A percentile compares a stretch with the other conserved stretches of the same genome.
These are phyloP conservation scores for Noccaea bulbosa DNA, from an alignment of 345 rosid species.

Conservation along the genomic window DNA sequence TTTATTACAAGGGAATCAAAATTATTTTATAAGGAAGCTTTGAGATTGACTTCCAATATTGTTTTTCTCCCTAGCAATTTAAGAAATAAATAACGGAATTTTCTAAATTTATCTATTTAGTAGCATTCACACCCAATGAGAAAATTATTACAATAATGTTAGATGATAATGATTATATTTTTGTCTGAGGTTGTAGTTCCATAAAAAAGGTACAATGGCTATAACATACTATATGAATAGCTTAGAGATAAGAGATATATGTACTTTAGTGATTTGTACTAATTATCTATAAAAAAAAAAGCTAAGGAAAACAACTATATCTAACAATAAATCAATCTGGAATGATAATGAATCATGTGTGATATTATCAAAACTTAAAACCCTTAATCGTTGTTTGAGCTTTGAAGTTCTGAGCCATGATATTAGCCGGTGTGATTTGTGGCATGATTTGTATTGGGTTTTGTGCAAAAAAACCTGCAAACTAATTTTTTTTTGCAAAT, in stretches of 20 bases:
- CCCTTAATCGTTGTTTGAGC: not conserved
- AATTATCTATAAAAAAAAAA: not conserved
- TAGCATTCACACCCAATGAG: not conserved
- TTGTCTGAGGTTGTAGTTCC: constrained; percentile 4
- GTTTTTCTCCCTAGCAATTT: not conserved
- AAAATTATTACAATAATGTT: not conserved
- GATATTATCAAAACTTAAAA: not conserved
- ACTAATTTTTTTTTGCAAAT: no score
- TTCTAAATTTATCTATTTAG: not conserved
- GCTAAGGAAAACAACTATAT: no score
- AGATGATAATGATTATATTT: not conserved
- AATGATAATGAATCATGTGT: not conserved
- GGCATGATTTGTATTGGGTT: not conserved
- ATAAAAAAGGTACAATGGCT: not conserved
- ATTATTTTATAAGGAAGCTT: not conserved
- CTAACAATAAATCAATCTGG: no score
- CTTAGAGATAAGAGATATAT: not conserved
- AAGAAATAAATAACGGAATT: not conserved
- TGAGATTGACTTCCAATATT: not conserved
- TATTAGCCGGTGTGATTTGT: not conserved
- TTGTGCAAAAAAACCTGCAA: no score
- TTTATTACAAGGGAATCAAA: not conserved
- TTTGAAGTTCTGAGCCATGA: constrained; percentile 1
- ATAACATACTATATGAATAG: not conserved
- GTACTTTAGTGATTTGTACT: not conserved